phyloP scores from a whole-genome alignment of 2,329 filamentous ascomycete species.

The Aureobasidium lini region DNA sequence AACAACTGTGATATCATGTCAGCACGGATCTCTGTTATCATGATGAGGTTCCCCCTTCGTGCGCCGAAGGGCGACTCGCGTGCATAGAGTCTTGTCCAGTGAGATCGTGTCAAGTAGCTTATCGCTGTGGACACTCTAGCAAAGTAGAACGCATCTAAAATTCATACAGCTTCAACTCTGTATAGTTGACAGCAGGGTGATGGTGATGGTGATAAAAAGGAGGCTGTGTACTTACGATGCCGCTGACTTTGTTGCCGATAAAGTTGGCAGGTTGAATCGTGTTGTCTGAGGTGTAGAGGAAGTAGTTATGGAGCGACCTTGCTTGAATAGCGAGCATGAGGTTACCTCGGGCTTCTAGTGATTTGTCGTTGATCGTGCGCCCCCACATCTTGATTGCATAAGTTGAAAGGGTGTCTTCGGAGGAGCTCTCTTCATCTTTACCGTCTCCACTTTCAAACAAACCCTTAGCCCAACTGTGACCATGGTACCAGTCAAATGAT shows the following conservation, averaged over 20 bases:
- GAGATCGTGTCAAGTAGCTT: no score
- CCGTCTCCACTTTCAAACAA: conserved; percentile 64
- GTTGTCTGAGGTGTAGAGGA: conserved; percentile 68
- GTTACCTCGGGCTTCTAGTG: conserved; percentile 73
- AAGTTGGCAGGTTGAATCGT: conserved; percentile 66
- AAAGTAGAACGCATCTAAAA: no score
- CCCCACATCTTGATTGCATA: conserved; percentile 97
- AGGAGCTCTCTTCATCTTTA: conserved; percentile 81
- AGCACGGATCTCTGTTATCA: neutral
- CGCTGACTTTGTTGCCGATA: conserved; percentile 65
- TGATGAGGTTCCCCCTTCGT: no score
- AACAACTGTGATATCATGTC: conserved; percentile 46
- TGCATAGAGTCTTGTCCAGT: no score
- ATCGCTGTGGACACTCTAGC: no score
- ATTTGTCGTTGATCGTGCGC: conserved; percentile 61
- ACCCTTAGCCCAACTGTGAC: conserved; percentile 65
- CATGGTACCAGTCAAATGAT: conserved; percentile 88
- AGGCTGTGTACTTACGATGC: conserved; percentile 33
- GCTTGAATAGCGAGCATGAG: conserved; percentile 75
- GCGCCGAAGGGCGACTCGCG: no score
- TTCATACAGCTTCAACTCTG: no score
- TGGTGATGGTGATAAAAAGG: neutral
- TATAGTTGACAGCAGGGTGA: no score
- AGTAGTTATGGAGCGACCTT: conserved; percentile 70
- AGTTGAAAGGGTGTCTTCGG: conserved; percentile 80